Evolutionary conservation across 2,329 filamentous ascomycete species (phyloP).

Genomic region (Colletotrichum sp.): DNA sequence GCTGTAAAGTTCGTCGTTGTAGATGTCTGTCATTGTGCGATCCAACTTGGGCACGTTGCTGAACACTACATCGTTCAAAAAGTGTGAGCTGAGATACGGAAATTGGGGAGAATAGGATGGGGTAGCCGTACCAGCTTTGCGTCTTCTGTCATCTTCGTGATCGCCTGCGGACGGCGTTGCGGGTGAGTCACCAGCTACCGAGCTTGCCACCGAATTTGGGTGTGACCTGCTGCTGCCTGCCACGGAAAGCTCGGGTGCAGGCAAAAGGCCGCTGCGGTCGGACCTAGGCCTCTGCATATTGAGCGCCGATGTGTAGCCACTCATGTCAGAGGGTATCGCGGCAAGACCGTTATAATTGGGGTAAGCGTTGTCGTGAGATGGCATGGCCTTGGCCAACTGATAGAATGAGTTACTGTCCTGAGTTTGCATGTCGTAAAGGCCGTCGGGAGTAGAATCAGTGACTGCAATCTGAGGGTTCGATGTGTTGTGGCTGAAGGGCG

Average conservation of each 20-base stretch:
- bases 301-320: constrained; percentile 42
- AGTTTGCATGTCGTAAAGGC: constrained; percentile 46
- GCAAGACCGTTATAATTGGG: constrained; percentile 46
- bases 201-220: constrained; percentile 62
- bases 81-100: constrained; percentile 38
- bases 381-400: constrained; percentile 50
- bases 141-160: constrained; percentile 51
- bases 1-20: constrained; percentile 84
- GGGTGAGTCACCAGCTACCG: constrained; percentile 62
- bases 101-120: constrained; percentile 14
- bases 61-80: background rate
- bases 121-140: constrained; percentile 58
- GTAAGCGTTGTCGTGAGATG: constrained; percentile 38
- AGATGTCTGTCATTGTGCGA: constrained; percentile 85
- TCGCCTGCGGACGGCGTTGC: constrained; percentile 59
- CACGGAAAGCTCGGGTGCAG: constrained; percentile 49
- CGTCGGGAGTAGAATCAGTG: constrained; percentile 52
- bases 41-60: constrained; percentile 75
- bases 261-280: constrained; percentile 45
- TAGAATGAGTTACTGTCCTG: constrained; percentile 48
- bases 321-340: constrained; percentile 39
- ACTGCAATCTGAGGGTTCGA: constrained; percentile 65
- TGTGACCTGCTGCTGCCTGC: constrained; percentile 48
- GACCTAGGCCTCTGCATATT: constrained; percentile 41
- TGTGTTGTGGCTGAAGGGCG: constrained; percentile 59